Base-by-base conservation (phyloP, 148 eudicot species). In the Bassia scoparia region DNA sequence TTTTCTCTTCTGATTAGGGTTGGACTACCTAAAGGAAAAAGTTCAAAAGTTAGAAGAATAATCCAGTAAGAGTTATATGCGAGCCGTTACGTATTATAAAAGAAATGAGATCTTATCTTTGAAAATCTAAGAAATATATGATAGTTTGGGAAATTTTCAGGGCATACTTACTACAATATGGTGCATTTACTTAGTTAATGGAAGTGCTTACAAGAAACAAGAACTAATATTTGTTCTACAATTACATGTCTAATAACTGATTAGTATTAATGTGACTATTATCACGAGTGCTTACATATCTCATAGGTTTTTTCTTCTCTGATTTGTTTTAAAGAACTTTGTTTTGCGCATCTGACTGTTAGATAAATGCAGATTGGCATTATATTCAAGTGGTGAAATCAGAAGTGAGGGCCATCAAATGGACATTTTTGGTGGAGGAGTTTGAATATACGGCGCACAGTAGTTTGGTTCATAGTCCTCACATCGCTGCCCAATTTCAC, bases 401-500 rank as follows among this genome's bases (percentile, higher is more conserved):
- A 18, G 96, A 95, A 87, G 93, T 95, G 76, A 73, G 85, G 75
- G 74, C 87, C 87, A 37, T 68, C 78, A 41, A 80, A 72, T 44
- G 83, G 68, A 41, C 85, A 81, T 56, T 78, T 82, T 48, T 95
- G 74, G 76, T 89, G 21, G 93, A 90, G 77, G 98, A 89, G 85
- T 86, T 91, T 37, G 98, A 91, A 85, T 95, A 95, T 82, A 91
- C 97, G 26, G 93, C 98, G 0, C 97, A 95, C 77, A 95, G 98
- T 73, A 91, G 97, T 81, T 86, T 87, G 81, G 75, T 85, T 33
- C 97, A 87, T 70, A 91, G 93, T 73, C 67, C 72, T 55, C 48
- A 82, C 48, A 80, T 91, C 68, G 96, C 75, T 24, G 85, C 96
- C 8, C 91, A 89, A 80, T 95, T 95, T 80, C 96, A 91, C 75